These are phyloP conservation scores for Myriosclerotinia curreyana DNA, from an alignment of 2,329 filamentous ascomycete genomes.

Conservation along the genomic window DNA sequence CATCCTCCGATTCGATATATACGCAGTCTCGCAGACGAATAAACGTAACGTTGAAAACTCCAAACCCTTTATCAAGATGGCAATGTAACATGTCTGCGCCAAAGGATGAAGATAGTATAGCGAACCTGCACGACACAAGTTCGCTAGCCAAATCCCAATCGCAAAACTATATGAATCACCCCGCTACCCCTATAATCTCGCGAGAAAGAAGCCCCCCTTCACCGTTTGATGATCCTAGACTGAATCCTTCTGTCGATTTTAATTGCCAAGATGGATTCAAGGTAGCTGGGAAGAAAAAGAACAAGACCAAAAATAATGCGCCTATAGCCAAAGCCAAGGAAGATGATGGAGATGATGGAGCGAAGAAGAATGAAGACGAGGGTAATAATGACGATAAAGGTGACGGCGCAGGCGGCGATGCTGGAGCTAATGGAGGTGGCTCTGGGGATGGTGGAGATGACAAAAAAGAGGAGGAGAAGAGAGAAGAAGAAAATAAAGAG, in stretches of 20 bases:
- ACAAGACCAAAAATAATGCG: slow-evolving; percentile 48
- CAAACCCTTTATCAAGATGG: slow-evolving; percentile 28
- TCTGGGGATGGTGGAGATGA: slow-evolving; percentile 39
- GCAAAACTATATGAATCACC: slow-evolving; percentile 28
- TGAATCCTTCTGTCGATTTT: slow-evolving; percentile 54
- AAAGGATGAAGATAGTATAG: slow-evolving; percentile 25
- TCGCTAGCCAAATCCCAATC: slow-evolving; percentile 33
- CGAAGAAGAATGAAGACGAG: slow-evolving; percentile 45
- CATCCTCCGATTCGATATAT: slow-evolving; percentile 32
- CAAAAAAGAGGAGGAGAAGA: slow-evolving; percentile 40
- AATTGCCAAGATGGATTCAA: slow-evolving; percentile 52
- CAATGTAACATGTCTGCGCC: slow-evolving; percentile 21
- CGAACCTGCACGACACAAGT: slow-evolving; percentile 34
- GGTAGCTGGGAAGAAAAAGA: slow-evolving; percentile 54
- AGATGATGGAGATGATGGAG: slow-evolving; percentile 47
- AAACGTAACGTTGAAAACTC: slow-evolving; percentile 29
- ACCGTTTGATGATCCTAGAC: slow-evolving; percentile 48
- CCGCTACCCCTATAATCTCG: slow-evolving; percentile 28
- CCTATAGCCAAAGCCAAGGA: slow-evolving; percentile 34
- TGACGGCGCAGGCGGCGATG: slow-evolving; percentile 41
- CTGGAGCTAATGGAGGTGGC: slow-evolving; percentile 37
- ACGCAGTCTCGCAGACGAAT: slow-evolving; percentile 35
- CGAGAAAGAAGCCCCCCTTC: slow-evolving; percentile 31
- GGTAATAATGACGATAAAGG: slow-evolving; percentile 39
- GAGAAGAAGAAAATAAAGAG: slow-evolving; percentile 43